A percentile compares a stretch with the other conserved stretches of the same genome.
Evolutionary conservation across 495 filamentous ascomycete species (phyloP).

Genomic region (Haplographium delicatum): DNA sequence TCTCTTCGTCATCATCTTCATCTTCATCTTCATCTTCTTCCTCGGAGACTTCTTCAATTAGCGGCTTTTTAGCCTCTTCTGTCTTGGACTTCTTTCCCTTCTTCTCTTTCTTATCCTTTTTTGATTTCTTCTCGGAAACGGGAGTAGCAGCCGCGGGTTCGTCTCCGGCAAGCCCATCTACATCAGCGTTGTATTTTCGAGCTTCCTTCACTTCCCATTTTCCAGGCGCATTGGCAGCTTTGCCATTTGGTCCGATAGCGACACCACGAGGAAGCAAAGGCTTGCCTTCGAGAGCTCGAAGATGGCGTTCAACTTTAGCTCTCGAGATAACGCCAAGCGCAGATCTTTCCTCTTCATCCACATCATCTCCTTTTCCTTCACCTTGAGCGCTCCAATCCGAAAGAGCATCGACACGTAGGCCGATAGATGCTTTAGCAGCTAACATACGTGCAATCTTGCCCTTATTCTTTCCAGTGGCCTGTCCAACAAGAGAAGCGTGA

Average conservation of each 20-base stretch:
- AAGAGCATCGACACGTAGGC: conserved; percentile 88
- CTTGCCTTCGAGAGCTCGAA: conserved; percentile 86
- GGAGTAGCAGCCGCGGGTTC: conserved; percentile 49
- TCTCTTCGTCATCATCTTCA: conserved; percentile 19
- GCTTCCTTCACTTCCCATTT: conserved; percentile 93
- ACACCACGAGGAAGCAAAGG: conserved; percentile 72
- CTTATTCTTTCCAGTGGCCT: conserved; percentile 97
- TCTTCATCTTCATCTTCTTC: conserved; percentile 31
- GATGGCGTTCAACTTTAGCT: conserved; percentile 76
- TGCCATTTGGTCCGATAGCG: conserved; percentile 68
- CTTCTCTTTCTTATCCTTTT: conserved; percentile 49
- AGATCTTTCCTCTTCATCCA: conserved; percentile 81
- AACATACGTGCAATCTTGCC: conserved; percentile 98
- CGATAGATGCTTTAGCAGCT: conserved; percentile 85
- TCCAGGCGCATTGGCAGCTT: conserved; percentile 44
- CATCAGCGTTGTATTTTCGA: conserved; percentile 94
- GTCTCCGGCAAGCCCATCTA: conserved; percentile 74
- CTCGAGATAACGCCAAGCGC: conserved; percentile 67
- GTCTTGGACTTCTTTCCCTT: conserved; percentile 30
- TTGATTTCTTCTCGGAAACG: conserved; percentile 32
- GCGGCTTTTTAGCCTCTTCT: conserved; percentile 23
- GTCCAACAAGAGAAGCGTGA: conserved; percentile 92
- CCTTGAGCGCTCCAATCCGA: conserved; percentile 64
- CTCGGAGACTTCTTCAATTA: conserved; percentile 38
- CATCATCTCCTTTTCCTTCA: conserved; percentile 56